Conservation (phyloP, 345 rosid genomes). For the Aquilaria yunnanensis region DNA sequence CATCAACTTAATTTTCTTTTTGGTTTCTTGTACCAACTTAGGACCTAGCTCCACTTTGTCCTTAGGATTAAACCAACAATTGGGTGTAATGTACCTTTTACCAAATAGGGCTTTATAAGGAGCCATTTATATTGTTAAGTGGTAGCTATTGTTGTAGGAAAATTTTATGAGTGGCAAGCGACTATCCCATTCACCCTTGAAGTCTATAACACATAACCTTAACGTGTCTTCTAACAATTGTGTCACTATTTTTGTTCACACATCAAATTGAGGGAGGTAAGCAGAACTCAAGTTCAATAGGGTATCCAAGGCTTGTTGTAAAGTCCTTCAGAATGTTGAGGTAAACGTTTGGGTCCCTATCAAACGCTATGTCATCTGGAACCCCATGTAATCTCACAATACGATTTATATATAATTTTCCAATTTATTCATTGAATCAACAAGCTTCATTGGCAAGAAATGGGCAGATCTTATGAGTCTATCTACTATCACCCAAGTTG, state of each 20-base stretch:
- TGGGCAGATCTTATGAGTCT: constrained; percentile 2
- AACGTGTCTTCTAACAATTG: constrained; percentile 2
- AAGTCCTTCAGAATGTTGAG: background rate
- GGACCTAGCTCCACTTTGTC: background rate
- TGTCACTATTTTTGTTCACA: background rate
- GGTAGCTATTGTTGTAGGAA: constrained; percentile 7
- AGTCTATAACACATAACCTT: background rate
- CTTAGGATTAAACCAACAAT: background rate
- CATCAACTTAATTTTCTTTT: background rate
- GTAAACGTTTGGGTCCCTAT: constrained; percentile 7
- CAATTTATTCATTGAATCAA: background rate
- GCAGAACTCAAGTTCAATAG: background rate
- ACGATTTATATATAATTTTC: background rate
- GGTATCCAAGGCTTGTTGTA: background rate
- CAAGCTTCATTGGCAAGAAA: background rate
- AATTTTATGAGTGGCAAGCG: constrained; percentile 2
- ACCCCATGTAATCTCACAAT: constrained; percentile 1
- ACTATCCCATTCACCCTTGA: background rate
- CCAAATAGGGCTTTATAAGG: constrained; percentile 9
- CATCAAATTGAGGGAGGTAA: background rate
- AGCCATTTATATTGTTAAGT: background rate
- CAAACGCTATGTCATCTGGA: background rate
- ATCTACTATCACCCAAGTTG: background rate
- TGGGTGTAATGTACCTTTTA: background rate
- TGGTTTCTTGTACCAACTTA: background rate